Evolutionary conservation across 176 grass and related monocot species (phyloP).

Genomic region (Oryza meyeriana): DNA sequence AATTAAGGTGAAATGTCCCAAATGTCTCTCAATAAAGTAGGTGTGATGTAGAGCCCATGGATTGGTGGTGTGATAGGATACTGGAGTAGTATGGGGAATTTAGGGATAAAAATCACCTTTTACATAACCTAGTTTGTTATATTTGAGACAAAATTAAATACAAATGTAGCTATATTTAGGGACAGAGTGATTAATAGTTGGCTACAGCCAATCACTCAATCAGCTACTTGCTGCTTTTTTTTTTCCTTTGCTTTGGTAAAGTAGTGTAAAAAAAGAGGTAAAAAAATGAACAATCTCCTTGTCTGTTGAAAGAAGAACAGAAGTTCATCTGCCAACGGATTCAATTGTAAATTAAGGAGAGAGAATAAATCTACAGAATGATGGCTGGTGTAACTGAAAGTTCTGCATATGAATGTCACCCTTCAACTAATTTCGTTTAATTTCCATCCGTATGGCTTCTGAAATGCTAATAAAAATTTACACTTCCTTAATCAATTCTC

Average conservation of each 20-base stretch:
- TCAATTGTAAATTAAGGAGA: background rate
- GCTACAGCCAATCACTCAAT: background rate
- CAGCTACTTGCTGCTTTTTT: background rate
- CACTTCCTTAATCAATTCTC: background rate
- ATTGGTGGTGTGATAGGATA: too few species aligned
- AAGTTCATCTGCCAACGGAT: background rate
- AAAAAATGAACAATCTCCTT: constrained; percentile 6
- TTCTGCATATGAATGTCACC: background rate
- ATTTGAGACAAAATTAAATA: too few species aligned
- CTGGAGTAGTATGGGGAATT: too few species aligned
- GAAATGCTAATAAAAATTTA: background rate
- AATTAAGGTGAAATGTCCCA: too few species aligned
- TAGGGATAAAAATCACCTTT: too few species aligned
- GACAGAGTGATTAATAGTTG: background rate
- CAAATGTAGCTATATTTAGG: too few species aligned
- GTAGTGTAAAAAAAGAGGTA: background rate
- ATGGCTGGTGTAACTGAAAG: background rate
- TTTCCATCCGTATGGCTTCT: background rate
- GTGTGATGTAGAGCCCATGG: too few species aligned
- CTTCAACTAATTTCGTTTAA: background rate
- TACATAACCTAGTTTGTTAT: too few species aligned
- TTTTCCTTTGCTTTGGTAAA: background rate
- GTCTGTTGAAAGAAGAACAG: background rate
- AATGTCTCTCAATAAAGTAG: too few species aligned
- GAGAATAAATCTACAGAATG: background rate